These are phyloP conservation scores for Pseudogymnoascus pannorum DNA, from an alignment of 2,329 filamentous ascomycete genomes.

Conservation along the genomic window DNA sequence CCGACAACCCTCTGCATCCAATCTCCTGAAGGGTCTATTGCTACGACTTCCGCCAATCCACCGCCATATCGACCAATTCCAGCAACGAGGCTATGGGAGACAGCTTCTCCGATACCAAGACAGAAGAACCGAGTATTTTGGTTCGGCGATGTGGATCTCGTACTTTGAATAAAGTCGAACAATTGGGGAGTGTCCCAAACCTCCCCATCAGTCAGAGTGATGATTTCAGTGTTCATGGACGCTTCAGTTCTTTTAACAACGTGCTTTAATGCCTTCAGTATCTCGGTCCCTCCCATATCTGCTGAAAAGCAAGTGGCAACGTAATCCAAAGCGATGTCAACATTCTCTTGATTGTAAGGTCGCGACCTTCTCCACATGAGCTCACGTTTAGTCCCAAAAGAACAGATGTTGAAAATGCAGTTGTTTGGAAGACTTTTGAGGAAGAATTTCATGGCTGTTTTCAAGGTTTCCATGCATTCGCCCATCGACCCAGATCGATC, in stretches of 20 bases:
- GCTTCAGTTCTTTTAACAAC: constrained; percentile 29
- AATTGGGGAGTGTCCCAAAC: constrained; percentile 39
- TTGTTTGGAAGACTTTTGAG: constrained; percentile 58
- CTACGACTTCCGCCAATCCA: constrained; percentile 55
- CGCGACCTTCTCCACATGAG: constrained; percentile 44
- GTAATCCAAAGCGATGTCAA: constrained; percentile 38
- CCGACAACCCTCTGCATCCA: constrained; percentile 11
- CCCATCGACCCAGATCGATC: constrained; percentile 65
- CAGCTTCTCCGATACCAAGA: constrained; percentile 45
- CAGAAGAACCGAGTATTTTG: constrained; percentile 45
- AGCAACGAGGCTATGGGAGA: constrained; percentile 47
- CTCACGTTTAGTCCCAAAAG: constrained; percentile 45
- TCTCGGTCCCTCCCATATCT: constrained; percentile 48
- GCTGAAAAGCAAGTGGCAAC: constrained; percentile 32
- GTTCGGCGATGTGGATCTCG: constrained; percentile 13
- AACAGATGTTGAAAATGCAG: constrained; percentile 63
- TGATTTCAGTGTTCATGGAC: constrained; percentile 41
- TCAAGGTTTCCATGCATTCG: constrained; percentile 44
- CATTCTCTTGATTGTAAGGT: constrained; percentile 37
- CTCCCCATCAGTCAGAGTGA: constrained; percentile 50
- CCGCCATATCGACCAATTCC: constrained; percentile 47
- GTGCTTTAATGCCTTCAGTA: constrained; percentile 38
- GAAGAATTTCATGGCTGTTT: constrained; percentile 53
- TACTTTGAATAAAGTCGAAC: constrained; percentile 35
- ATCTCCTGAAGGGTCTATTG: not conserved